Evolutionary conservation across 2,329 filamentous ascomycete genomes (phyloP), one percentile per base, ranked within the genome.

Genomic region (Ceratocystis diversiconidia): DNA sequence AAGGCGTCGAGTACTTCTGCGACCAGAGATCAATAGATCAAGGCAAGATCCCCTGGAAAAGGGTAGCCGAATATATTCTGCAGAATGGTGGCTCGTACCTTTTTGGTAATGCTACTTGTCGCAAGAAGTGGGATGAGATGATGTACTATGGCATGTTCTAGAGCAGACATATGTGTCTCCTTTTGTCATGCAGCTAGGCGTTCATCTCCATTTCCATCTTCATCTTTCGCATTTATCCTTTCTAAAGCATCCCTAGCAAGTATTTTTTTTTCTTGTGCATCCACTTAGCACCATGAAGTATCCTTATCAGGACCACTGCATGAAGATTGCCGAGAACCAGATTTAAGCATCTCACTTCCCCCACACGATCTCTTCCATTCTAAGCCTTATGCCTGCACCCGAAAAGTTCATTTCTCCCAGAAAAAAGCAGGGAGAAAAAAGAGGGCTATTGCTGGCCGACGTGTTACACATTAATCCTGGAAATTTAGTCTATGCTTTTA

Each of bases 21-120:
- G 60, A 63, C 28, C 28, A 72, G 28, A 68, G 68, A 8, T 72
- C 75, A 10, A 68, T 73, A 3, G 68, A 68, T 2, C 70, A 71
- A 2, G 68, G 70, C 67, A 82, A 77, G 70, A 74, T 82, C 10
- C 76, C 80, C 1, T 87, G 84, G 84, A 83, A 83, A 70, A 72
- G 76, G 30, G 80, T 86, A 1, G 78, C 80, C 0, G 74, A 80
- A 22, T 80, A 80, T 69, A 85, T 86, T 48, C 70, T 71, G 15
- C 68, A 74, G 0, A 72, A 79, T 50, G 82, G 81, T 1, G 82
- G 81, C 1, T 79, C 79, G 2, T 86, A 86, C 71, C 76, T 75
- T 60, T 87, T 86, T 70, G 82, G 82, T 7, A 78, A 80, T 69
- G 78, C 80, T 10, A 84, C 83, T 0, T 84, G 82, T 69, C 79